Percentiles rank a stretch among this genome's conserved stretches.
phyloP scores from a whole-genome alignment of 2,329 filamentous ascomycete species.

The Pseudofabraea citricarpa region DNA sequence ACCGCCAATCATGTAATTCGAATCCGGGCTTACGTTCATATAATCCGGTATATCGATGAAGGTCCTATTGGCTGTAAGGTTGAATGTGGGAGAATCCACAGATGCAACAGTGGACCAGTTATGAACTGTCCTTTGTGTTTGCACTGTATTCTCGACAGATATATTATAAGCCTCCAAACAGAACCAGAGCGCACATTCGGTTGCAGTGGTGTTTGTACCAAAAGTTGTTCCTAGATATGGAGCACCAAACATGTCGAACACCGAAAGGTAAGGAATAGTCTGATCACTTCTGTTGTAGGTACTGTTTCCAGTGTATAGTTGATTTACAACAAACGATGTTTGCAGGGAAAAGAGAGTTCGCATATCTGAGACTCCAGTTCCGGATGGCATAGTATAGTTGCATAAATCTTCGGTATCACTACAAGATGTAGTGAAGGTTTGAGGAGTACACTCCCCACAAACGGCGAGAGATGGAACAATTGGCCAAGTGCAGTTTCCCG shows the following conservation, averaged over 20 bases:
- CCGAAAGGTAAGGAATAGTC: neutral
- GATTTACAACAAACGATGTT: neutral
- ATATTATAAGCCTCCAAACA: neutral
- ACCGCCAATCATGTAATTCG: neutral
- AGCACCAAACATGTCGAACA: neutral
- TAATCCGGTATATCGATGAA: neutral
- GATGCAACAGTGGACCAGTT: neutral
- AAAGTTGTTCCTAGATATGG: neutral
- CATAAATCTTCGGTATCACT: neutral
- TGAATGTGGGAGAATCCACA: no score
- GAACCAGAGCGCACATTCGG: neutral
- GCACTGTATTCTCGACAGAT: neutral
- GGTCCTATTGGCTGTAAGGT: neutral
- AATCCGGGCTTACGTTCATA: neutral
- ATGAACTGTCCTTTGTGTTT: neutral
- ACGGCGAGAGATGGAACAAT: neutral
- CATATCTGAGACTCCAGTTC: neutral
- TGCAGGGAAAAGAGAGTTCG: neutral
- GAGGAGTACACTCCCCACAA: neutral
- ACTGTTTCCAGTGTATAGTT: neutral
- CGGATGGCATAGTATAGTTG: neutral
- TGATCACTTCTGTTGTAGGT: neutral
- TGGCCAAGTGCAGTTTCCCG: slow-evolving; percentile 1
- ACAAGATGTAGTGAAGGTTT: neutral
- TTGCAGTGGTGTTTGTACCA: neutral